Evolutionary conservation across 108 stramenopile genomes (phyloP), one percentile per base, ranked within the genome.

Genomic region (Nitzschia sp.): DNA sequence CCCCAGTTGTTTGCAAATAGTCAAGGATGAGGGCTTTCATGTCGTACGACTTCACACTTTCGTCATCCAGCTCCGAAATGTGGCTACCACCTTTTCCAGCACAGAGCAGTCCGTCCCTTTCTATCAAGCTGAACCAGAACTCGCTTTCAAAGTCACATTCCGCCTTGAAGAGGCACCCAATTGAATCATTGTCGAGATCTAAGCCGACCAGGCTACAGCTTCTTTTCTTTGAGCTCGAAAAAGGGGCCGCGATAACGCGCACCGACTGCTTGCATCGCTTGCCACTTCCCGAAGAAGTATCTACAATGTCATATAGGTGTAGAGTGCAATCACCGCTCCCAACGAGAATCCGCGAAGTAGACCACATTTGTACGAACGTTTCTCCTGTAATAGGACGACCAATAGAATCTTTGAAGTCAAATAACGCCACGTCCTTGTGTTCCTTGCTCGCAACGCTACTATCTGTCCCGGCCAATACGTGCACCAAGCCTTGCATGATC

Each of bases 101-200:
- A 36, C 66, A 58, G 34, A 80, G 60, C 45, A 79, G 69, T 13
- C 71, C 66, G 27, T 85, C 74, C 38, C 79, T 68, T 16, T 53
- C 63, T 1, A 78, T n/a, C 0, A 80, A 52, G 53, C 62, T 58
- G 54, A 72, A 68, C 71, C 41, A 71, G 21, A 66, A 17, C 32
- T 48, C 45, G 26, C 53, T 31, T 0, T 33, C 56, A 8, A 75
- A 11, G 25, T 72, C 66, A 21, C 54, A 56, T 17, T 2, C 27
- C 21, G 77, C 76, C 23, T 66, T 53, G 36, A 63, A 78, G 21
- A 85, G 41, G 32, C 78, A 80, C 6, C 80, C 85, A 74, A 82
- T 77, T 6, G 17, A 53, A 13, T 66, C 54, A 35, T 73, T 65
- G 56, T 82, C 81, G 13, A 85, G 53, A 60, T 68, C 79, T 63